phyloP scores from a whole-genome alignment of 2,329 filamentous ascomycete genomes.

The Fonsecaea erecta region DNA sequence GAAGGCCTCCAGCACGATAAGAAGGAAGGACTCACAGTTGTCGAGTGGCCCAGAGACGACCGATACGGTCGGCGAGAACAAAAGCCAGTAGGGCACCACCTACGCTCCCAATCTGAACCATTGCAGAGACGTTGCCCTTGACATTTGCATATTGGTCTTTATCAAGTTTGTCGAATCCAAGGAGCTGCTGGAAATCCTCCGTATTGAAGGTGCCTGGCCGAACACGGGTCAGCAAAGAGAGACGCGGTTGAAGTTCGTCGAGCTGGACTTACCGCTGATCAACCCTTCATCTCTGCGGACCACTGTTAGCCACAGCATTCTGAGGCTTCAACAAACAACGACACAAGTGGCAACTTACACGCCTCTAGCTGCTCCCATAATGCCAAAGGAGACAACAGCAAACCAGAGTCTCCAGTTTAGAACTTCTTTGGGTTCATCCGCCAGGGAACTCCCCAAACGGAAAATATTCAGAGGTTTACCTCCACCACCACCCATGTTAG shows the following conservation, averaged over 20 bases:
- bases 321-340: not conserved
- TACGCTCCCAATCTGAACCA: slow-evolving; percentile 48
- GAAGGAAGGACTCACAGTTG: slow-evolving; percentile 20
- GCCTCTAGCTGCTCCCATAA: slow-evolving; percentile 35
- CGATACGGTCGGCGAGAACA: slow-evolving; percentile 40
- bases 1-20: slow-evolving; percentile 39
- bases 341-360: not conserved
- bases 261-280: slow-evolving; percentile 26
- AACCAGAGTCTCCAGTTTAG: slow-evolving; percentile 43
- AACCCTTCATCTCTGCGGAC: slow-evolving; percentile 33
- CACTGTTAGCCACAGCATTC: not conserved
- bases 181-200: slow-evolving; percentile 34
- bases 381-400: slow-evolving; percentile 37
- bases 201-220: slow-evolving; percentile 40
- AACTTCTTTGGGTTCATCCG: slow-evolving; percentile 41
- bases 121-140: slow-evolving; percentile 46
- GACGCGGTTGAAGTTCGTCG: not conserved
- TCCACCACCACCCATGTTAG: slow-evolving; percentile 17
- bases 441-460: slow-evolving; percentile 36
- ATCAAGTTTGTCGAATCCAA: slow-evolving; percentile 31
- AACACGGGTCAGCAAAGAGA: not conserved
- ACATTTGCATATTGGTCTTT: slow-evolving; percentile 41
- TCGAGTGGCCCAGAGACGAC: slow-evolving; percentile 38
- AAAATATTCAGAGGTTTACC: slow-evolving; percentile 48
- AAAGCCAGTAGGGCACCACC: slow-evolving; percentile 44